Conservation (phyloP, 2,329 filamentous ascomycete species). For the Bertia moriformis region DNA sequence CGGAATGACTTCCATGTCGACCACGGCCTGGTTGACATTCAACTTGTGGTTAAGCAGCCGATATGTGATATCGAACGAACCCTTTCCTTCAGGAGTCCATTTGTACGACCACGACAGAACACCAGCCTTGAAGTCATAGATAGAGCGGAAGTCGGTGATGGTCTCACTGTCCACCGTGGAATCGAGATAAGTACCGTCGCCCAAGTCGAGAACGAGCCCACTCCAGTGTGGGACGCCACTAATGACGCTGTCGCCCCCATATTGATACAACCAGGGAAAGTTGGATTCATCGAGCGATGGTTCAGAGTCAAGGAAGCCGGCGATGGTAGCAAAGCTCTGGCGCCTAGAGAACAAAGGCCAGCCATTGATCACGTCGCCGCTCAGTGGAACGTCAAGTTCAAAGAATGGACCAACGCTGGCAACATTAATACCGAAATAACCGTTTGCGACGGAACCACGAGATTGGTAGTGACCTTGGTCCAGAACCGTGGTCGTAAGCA, state of each 20-base stretch:
- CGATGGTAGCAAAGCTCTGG: constrained; percentile 52
- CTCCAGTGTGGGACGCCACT: constrained; percentile 58
- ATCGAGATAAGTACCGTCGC: constrained; percentile 37
- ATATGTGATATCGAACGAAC: constrained; percentile 44
- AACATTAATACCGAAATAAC: constrained; percentile 12
- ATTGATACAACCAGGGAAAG: constrained; percentile 54
- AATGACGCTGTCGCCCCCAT: constrained; percentile 58
- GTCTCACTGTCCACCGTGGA: constrained; percentile 41
- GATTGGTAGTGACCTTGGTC: constrained; percentile 12
- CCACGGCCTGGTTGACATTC: constrained; percentile 32
- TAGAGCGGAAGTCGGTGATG: constrained; percentile 45
- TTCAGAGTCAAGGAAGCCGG: constrained; percentile 52
- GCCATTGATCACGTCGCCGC: constrained; percentile 31
- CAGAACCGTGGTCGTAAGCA: constrained; percentile 8
- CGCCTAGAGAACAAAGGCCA: constrained; percentile 54
- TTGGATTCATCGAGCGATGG: constrained; percentile 42
- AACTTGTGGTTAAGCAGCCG: constrained; percentile 52
- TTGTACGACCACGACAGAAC: constrained; percentile 49
- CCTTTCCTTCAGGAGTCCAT: constrained; percentile 40
- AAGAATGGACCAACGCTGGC: constrained; percentile 13
- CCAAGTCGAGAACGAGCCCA: constrained; percentile 40
- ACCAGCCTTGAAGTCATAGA: constrained; percentile 47
- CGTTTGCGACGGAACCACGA: constrained; percentile 13
- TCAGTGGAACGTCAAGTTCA: constrained; percentile 8
- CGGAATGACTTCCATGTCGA: constrained; percentile 43